phyloP scores from a whole-genome alignment of 75 land plant genomes.

The Adiantum capillusveneris region DNA sequence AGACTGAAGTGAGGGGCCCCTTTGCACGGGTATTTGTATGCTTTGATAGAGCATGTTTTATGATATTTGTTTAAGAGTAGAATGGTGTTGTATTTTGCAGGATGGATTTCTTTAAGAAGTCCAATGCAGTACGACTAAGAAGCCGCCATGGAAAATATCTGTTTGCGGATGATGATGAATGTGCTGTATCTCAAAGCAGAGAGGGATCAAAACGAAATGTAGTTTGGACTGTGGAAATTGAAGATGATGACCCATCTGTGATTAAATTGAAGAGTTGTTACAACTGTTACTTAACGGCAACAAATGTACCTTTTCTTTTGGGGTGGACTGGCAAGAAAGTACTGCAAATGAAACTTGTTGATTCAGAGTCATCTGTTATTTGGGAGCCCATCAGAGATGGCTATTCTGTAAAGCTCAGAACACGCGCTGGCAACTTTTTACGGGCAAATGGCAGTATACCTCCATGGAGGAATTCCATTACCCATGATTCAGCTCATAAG shows the following conservation, averaged over 20 bases:
- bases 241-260: constrained; percentile 9
- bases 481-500: constrained; percentile 74
- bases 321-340: constrained; percentile 89
- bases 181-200: constrained; percentile 33
- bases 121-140: constrained; percentile 39
- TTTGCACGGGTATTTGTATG: too few relatives aligned
- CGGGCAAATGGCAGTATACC: constrained; percentile 77
- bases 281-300: constrained; percentile 59
- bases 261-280: constrained; percentile 59
- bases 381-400: constrained; percentile 84
- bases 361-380: constrained; percentile 64
- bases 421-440: constrained; percentile 51
- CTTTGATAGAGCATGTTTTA: too few relatives aligned
- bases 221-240: constrained; percentile 66
- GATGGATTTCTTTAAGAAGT: constrained; percentile 46
- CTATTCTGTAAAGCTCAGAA: constrained; percentile 55
- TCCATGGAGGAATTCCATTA: constrained; percentile 83
- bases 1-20: too few relatives aligned
- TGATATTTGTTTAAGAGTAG: too few relatives aligned
- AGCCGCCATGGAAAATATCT: constrained; percentile 57
- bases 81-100: too few relatives aligned
- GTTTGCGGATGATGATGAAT: constrained; percentile 45
- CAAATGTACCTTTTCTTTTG: constrained; percentile 58
- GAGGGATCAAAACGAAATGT: constrained; percentile 41
- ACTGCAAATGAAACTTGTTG: constrained; percentile 38